Conservation (phyloP, 78 protist species). For the Trichosphaerium sp. region DNA sequence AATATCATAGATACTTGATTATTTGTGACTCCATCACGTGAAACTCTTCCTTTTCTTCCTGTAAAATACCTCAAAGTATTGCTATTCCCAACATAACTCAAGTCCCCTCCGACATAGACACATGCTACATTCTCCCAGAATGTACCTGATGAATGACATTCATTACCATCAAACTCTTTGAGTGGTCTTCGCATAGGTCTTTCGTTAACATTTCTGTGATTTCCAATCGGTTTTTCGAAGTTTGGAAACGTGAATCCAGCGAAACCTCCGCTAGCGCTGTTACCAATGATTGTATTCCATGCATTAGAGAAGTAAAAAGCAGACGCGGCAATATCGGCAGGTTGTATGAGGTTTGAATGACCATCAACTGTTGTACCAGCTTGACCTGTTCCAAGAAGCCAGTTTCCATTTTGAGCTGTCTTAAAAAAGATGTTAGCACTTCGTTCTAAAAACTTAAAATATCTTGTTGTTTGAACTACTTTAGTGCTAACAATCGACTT, state of each 20-base stretch:
- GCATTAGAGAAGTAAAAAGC: constrained; percentile 63
- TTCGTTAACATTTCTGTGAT: not conserved
- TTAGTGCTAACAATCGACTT: too few species aligned
- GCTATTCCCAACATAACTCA: not conserved
- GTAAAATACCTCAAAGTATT: too few species aligned
- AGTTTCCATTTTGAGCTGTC: too few species aligned
- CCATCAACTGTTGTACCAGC: constrained; percentile 20
- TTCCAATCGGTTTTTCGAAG: constrained; percentile 32
- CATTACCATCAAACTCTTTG: constrained; percentile 44
- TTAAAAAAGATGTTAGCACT: too few species aligned
- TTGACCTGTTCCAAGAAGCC: too few species aligned
- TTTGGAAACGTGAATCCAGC: constrained; percentile 53
- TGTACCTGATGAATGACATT: constrained; percentile 42
- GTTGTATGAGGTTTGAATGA: constrained; percentile 16
- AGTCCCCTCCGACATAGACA: constrained; percentile 44
- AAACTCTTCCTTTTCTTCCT: too few species aligned
- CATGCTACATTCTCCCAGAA: constrained; percentile 28
- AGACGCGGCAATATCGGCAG: constrained; percentile 59
- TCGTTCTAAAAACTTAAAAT: too few species aligned
- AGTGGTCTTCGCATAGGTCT: constrained; percentile 24
- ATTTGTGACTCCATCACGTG: too few species aligned
- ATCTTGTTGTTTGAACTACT: too few species aligned
- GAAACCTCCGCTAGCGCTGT: constrained; percentile 71
- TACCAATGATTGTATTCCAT: constrained; percentile 44
- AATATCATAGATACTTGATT: too few species aligned